A percentile compares a stretch with the other conserved stretches of the same genome.
Conservation (phyloP, 2,329 filamentous ascomycete genomes). For the Phyllosticta capitalensis region DNA sequence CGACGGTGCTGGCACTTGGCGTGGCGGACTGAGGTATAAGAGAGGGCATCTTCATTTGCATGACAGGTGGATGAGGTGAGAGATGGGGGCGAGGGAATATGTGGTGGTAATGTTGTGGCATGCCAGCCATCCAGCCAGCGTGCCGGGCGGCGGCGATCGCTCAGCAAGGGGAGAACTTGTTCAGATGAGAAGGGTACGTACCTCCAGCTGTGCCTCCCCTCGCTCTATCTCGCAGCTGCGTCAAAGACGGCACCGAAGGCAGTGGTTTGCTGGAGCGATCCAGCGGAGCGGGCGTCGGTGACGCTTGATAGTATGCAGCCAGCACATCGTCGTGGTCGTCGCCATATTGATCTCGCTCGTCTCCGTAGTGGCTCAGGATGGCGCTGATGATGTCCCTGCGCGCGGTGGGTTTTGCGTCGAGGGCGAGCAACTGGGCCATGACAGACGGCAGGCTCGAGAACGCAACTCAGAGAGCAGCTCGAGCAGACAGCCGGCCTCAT, state of each 20-base stretch:
- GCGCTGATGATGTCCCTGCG: conserved; percentile 31
- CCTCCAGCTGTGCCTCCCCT: not conserved
- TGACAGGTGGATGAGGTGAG: not conserved
- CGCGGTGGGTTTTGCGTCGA: conserved; percentile 18
- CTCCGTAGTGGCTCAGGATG: conserved; percentile 28
- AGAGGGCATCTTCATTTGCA: not conserved
- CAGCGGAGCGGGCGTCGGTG: not conserved
- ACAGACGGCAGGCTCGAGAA: conserved; percentile 8
- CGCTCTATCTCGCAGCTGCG: not conserved
- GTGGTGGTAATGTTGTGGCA: not conserved
- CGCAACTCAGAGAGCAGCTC: not conserved
- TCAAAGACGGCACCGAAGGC: not conserved
- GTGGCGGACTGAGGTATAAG: not conserved
- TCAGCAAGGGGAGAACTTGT: not conserved
- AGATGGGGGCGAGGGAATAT: not conserved
- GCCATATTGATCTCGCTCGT: not conserved
- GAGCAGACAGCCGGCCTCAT: not conserved
- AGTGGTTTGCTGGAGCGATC: not conserved
- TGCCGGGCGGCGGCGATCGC: not conserved
- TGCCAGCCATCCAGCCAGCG: not conserved
- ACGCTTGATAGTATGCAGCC: conserved; percentile 3
- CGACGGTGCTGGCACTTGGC: not conserved
- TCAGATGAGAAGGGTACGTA: not conserved
- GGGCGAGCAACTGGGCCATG: conserved; percentile 13
- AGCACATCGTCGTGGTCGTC: conserved; percentile 1